Conservation (phyloP, 371 early-diverging fungal genomes). For the Mucor plumbeus region DNA sequence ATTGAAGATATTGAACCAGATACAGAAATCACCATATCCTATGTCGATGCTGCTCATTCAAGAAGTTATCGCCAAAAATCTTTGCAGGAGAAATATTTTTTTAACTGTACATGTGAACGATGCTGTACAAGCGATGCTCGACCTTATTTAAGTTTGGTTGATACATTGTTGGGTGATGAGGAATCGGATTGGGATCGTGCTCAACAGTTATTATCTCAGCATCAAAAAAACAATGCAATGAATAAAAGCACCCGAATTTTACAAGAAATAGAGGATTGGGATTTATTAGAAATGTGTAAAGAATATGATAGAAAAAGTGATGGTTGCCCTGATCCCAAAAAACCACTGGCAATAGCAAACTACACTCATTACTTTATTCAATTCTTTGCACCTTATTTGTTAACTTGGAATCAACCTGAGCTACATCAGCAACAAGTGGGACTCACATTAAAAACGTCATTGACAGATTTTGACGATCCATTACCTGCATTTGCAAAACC, state of each 20-base stretch:
- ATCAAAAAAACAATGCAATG: slow-evolving; percentile 10
- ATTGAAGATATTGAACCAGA: slow-evolving; percentile 66
- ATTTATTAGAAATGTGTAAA: slow-evolving; percentile 36
- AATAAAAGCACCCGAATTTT: slow-evolving; percentile 9
- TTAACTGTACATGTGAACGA: slow-evolving; percentile 74
- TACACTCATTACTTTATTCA: slow-evolving; percentile 41
- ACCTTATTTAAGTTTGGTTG: slow-evolving; percentile 37
- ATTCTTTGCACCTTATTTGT: slow-evolving; percentile 40
- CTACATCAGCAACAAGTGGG: slow-evolving; percentile 22
- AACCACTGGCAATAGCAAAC: slow-evolving; percentile 28
- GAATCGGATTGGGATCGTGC: slow-evolving; percentile 45
- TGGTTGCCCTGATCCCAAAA: slow-evolving; percentile 22
- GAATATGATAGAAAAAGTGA: slow-evolving; percentile 38
- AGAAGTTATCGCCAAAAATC: slow-evolving; percentile 57
- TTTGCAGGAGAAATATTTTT: slow-evolving; percentile 74
- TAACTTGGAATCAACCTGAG: slow-evolving; percentile 33
- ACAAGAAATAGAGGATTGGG: slow-evolving; percentile 38
- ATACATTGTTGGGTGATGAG: slow-evolving; percentile 44
- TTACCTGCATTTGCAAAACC: slow-evolving; percentile 34
- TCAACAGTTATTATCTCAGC: slow-evolving; percentile 20
- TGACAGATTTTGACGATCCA: slow-evolving; percentile 45
- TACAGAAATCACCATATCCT: slow-evolving; percentile 80
- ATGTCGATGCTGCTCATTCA: slow-evolving; percentile 75
- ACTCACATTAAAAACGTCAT: slow-evolving; percentile 1
- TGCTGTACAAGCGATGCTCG: slow-evolving; percentile 44